These are phyloP conservation scores for Russula sp. DNA, from an alignment of 768 basidiomycete species.

Conservation along the genomic window DNA sequence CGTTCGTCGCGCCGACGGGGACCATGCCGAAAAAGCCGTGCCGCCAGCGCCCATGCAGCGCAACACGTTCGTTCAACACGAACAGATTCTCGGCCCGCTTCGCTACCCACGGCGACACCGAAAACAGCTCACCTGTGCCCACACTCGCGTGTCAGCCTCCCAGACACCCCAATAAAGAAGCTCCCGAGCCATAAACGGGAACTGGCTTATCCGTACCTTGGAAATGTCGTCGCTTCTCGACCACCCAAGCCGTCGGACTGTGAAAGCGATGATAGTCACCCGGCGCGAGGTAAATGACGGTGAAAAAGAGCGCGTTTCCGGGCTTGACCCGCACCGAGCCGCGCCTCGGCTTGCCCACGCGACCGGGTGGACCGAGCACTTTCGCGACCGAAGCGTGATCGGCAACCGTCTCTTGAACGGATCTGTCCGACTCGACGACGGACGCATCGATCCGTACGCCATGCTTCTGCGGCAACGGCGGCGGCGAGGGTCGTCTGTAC, in stretches of 20 bases:
- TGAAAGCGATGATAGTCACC: constrained; percentile 99
- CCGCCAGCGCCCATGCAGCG: constrained; percentile 89
- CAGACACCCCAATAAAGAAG: background rate
- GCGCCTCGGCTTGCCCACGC: constrained; percentile 32
- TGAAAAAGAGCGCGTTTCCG: constrained; percentile 83
- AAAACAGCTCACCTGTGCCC: constrained; percentile 89
- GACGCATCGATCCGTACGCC: constrained; percentile 71
- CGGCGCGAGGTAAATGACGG: constrained; percentile 95
- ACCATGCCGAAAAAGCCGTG: constrained; percentile 97
- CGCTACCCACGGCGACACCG: constrained; percentile 93
- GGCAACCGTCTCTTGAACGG: constrained; percentile 47
- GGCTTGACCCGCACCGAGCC: constrained; percentile 42
- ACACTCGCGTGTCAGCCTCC: background rate
- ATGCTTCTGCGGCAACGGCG: constrained; percentile 42
- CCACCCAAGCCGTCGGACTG: constrained; percentile 93
- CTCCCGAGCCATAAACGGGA: background rate
- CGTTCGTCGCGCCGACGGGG: constrained; percentile 97
- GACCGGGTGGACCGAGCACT: constrained; percentile 52
- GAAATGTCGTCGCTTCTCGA: constrained; percentile 92
- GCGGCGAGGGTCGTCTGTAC: constrained; percentile 20
- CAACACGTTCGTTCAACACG: constrained; percentile 97
- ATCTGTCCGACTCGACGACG: constrained; percentile 49
- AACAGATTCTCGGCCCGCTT: constrained; percentile 88
- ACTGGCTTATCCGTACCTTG: constrained; percentile 47
- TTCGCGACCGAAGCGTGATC: constrained; percentile 67